Conservation (phyloP, 345 rosid species). For the Nephelium lappaceum region DNA sequence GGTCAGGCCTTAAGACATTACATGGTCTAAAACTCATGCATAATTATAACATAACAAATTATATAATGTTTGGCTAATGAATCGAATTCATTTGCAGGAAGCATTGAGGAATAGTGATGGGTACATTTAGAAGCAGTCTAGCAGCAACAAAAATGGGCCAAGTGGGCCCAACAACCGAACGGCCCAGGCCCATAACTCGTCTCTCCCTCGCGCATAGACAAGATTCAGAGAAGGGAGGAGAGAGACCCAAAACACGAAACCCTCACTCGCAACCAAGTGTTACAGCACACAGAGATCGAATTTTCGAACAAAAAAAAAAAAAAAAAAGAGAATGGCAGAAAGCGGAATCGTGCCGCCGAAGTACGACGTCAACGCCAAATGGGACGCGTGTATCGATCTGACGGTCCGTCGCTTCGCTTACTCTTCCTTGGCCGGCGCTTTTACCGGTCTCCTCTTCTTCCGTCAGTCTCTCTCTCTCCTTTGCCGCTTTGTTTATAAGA, state of each 20-base stretch:
- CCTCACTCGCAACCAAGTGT: not conserved
- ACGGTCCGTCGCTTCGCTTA: conserved; percentile 79
- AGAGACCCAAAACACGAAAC: not conserved
- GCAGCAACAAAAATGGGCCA: too few relatives aligned
- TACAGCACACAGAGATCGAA: not conserved
- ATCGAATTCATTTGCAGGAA: too few relatives aligned
- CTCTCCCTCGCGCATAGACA: not conserved
- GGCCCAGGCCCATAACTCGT: not conserved
- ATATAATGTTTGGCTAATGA: too few relatives aligned
- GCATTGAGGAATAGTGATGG: too few relatives aligned
- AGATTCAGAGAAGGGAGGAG: not conserved
- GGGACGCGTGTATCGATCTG: conserved; percentile 93
- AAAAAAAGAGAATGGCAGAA: conserved; percentile 33
- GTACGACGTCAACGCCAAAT: conserved; percentile 71
- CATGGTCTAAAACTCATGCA: too few relatives aligned
- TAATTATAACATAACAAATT: too few relatives aligned
- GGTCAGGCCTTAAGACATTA: too few relatives aligned
- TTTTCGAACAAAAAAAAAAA: not conserved
- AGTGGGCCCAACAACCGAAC: not conserved
- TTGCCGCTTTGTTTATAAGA: not conserved
- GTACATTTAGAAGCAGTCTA: too few relatives aligned
- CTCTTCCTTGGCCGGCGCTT: conserved; percentile 82
- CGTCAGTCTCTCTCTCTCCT: conserved; percentile 43
- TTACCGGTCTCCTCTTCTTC: conserved; percentile 85
- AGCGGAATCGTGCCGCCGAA: conserved; percentile 32